phyloP scores from a whole-genome alignment of 495 filamentous ascomycete species.

The Viridothelium virens region DNA sequence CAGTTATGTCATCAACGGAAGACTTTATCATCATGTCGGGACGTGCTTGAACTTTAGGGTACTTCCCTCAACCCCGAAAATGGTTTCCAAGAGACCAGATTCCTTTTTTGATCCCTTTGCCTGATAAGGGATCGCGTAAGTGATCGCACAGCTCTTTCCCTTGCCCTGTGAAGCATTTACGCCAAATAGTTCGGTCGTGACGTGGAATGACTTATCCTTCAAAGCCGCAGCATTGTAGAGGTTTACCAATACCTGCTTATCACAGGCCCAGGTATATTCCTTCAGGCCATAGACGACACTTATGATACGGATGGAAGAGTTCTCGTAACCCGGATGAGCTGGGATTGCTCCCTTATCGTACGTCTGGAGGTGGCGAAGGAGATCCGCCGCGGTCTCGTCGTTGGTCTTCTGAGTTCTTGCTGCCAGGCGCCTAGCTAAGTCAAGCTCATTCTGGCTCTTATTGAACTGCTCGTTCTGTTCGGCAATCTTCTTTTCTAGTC shows the following conservation, averaged over 20 bases:
- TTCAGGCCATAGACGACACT: conserved; percentile 1
- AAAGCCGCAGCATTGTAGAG: neutral
- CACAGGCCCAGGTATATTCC: neutral
- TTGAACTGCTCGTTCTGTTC: neutral
- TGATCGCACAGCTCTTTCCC: conserved; percentile 9
- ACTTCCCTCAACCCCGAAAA: neutral
- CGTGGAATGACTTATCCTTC: conserved; percentile 2
- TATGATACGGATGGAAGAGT: conserved; percentile 4
- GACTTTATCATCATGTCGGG: neutral
- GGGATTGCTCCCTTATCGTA: neutral
- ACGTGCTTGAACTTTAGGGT: neutral
- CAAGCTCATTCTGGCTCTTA: neutral
- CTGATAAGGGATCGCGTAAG: neutral
- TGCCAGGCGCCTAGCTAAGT: neutral
- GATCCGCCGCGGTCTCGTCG: neutral
- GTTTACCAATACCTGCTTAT: neutral
- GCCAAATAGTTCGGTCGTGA: neutral
- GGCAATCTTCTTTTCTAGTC: neutral
- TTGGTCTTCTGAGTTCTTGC: neutral
- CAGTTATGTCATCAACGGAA: conserved; percentile 1
- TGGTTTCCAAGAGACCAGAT: neutral
- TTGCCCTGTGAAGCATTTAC: neutral
- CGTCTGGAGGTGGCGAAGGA: conserved; percentile 1
- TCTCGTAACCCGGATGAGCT: neutral
- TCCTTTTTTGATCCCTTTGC: neutral